Base-by-base conservation (phyloP, 768 basidiomycete species). In the Heimioporus sp. region DNA sequence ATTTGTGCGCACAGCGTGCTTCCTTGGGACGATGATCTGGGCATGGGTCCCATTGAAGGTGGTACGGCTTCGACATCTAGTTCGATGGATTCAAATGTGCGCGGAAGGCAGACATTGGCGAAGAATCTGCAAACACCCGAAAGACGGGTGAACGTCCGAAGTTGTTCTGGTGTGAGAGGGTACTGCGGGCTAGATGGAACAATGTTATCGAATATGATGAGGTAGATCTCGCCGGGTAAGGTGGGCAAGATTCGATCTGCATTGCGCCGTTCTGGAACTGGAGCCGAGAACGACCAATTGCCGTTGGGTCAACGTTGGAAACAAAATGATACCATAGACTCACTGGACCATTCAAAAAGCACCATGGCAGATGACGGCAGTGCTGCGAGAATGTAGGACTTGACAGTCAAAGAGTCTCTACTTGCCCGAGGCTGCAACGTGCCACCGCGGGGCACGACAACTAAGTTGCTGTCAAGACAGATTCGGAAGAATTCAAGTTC, bases 181-280 rank as follows among this genome's bases (percentile, higher is more conserved):
- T 32, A 49, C 1, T 57, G 46, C 16, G 4, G 11, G 9, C 58
- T 48, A 0, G 59, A 44, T 19, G 66, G 64, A 32, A 54, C 56
- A 5, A 78, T 38, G 32, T 62, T 60, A n/a, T 65, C 66, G 40
- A 77, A 69, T n/a, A 79, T 76, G 46, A 67, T 58, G 5, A 72
- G 53, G 46, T 78, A 79, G 17, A 80, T 65, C 52, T 80, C 78
- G 52, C 69, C 72, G 3, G 78, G 78, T 48, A 80, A 68, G 6
- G 66, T 57, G 1, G 67, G 56, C 11, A 73, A 54, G 8, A 8
- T 10, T 20, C 44, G 53, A 2, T 44, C 30, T 1, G 11, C 55
- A 2, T 11, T 42, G 4, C 49, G 57, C 28, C 71, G 58, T 31
- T 54, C 60, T 11, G 71, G 71, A 31, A 61, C 71, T 72, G 38